These are phyloP conservation scores for Cladosporium sp. DNA, from an alignment of 2,329 filamentous ascomycete genomes.

Conservation along the genomic window DNA sequence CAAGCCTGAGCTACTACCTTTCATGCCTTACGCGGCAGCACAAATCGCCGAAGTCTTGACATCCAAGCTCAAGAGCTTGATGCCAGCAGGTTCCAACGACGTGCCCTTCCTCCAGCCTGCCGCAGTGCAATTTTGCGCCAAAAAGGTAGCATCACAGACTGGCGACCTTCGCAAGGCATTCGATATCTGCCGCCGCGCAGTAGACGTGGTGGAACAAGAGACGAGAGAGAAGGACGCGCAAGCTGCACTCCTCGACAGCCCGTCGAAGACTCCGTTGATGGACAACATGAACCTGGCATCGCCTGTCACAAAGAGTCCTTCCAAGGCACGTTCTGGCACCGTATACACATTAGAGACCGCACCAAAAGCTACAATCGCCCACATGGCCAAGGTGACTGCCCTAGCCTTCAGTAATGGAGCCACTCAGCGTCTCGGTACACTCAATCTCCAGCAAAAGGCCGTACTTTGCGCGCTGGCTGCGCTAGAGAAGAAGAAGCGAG, in stretches of 20 bases:
- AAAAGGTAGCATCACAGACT: slow-evolving; percentile 90
- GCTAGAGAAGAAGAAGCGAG: slow-evolving; percentile 70
- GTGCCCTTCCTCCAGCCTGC: slow-evolving; percentile 90
- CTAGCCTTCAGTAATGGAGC: slow-evolving; percentile 87
- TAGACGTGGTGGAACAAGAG: slow-evolving; percentile 85
- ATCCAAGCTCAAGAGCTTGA: slow-evolving; percentile 69
- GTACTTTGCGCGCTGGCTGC: slow-evolving; percentile 84
- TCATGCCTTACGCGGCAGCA: slow-evolving; percentile 81
- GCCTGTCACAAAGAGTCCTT: slow-evolving; percentile 37
- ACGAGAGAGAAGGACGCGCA: slow-evolving; percentile 69
- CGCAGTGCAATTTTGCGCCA: slow-evolving; percentile 87
- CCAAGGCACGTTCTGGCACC: slow-evolving; percentile 24
- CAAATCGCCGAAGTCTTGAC: slow-evolving; percentile 88
- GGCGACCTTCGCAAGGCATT: slow-evolving; percentile 94
- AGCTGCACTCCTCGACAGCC: slow-evolving; percentile 48
- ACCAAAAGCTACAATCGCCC: slow-evolving; percentile 80
- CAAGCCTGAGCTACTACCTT: slow-evolving; percentile 83
- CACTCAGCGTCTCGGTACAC: slow-evolving; percentile 72
- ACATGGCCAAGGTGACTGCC: slow-evolving; percentile 87
- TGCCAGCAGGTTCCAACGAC: slow-evolving; percentile 48
- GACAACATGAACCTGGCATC: slow-evolving; percentile 75
- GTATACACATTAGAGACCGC: slow-evolving; percentile 69
- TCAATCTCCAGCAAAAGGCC: slow-evolving; percentile 96
- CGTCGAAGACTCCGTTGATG: slow-evolving; percentile 67
- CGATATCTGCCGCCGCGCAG: slow-evolving; percentile 82